Evolutionary conservation across 2,329 filamentous ascomycete species (phyloP).

Genomic region (Penicillium nordicum): DNA sequence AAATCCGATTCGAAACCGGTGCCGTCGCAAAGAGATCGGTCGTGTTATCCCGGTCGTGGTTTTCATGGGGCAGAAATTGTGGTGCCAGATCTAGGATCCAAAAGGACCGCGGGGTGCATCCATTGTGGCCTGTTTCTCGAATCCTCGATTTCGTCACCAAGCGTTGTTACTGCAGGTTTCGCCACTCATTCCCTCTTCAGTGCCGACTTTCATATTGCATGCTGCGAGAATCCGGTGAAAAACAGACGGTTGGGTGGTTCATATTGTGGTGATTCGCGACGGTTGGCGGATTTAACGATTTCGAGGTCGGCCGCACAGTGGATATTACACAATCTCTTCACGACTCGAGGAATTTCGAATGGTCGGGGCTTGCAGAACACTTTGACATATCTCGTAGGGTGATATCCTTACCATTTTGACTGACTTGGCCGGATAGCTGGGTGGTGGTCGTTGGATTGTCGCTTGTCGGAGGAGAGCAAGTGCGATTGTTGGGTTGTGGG

Average conservation of each 20-base stretch:
- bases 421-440: slow-evolving; percentile 45
- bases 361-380: slow-evolving; percentile 24
- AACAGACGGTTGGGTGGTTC: neutral
- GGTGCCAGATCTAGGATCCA: neutral
- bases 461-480: slow-evolving; percentile 39
- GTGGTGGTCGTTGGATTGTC: slow-evolving; percentile 42
- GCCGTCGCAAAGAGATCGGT: slow-evolving; percentile 2
- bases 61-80: neutral
- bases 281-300: slow-evolving; percentile 15
- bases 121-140: neutral
- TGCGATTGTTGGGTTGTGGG: slow-evolving; percentile 41
- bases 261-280: slow-evolving; percentile 4
- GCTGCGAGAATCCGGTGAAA: neutral
- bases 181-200: neutral
- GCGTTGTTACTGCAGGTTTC: neutral
- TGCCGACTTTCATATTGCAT: neutral
- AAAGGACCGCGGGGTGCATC: neutral
- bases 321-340: slow-evolving; percentile 14
- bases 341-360: slow-evolving; percentile 20
- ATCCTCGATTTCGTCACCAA: neutral
- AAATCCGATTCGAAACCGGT: slow-evolving; percentile 11
- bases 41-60: neutral
- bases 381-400: slow-evolving; percentile 16
- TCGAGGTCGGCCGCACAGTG: slow-evolving; percentile 21
- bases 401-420: slow-evolving; percentile 47